Conservation (phyloP, 1,139 yeast genomes). For the Yamadazyma pseudoaaseri region DNA sequence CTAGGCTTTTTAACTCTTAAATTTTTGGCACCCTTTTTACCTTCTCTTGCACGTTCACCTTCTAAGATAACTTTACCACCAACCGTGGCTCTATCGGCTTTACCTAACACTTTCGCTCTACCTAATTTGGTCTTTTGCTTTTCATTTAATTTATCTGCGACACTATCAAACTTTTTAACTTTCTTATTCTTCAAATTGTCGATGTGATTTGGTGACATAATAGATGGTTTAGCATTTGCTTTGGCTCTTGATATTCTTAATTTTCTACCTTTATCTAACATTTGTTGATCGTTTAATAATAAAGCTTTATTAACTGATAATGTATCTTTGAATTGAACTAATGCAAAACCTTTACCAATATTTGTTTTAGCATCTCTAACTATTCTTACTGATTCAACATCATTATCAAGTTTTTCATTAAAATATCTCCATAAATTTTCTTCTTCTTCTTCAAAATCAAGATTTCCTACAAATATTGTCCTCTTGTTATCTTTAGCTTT, state of each 20-base stretch:
- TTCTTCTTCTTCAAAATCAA: conserved; percentile 90
- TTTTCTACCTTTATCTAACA: conserved; percentile 56
- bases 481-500: conserved; percentile 79
- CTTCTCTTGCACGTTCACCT: conserved; percentile 73
- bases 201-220: conserved; percentile 45
- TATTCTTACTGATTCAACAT: conserved; percentile 83
- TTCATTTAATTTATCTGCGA: conserved; percentile 42
- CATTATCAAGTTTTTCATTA: conserved; percentile 55
- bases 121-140: conserved; percentile 77
- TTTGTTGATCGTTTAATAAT: conserved; percentile 68
- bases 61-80: conserved; percentile 31
- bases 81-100: conserved; percentile 71
- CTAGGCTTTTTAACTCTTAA: conserved; percentile 38
- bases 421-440: conserved; percentile 88
- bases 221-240: conserved; percentile 48
- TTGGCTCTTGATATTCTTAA: conserved; percentile 81
- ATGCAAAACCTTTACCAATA: conserved; percentile 96
- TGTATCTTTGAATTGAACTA: conserved; percentile 85
- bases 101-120: conserved; percentile 65
- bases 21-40: conserved; percentile 66
- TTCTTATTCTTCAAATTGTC: conserved; percentile 32
- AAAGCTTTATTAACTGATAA: conserved; percentile 82
- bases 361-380: conserved; percentile 92
- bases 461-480: conserved; percentile 88
- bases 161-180: conserved; percentile 16